A percentile compares a stretch with the other conserved stretches of the same genome.
These are phyloP conservation scores for Epichloe brachyelytri DNA, from an alignment of 2,329 filamentous ascomycete genomes.

Conservation along the genomic window DNA sequence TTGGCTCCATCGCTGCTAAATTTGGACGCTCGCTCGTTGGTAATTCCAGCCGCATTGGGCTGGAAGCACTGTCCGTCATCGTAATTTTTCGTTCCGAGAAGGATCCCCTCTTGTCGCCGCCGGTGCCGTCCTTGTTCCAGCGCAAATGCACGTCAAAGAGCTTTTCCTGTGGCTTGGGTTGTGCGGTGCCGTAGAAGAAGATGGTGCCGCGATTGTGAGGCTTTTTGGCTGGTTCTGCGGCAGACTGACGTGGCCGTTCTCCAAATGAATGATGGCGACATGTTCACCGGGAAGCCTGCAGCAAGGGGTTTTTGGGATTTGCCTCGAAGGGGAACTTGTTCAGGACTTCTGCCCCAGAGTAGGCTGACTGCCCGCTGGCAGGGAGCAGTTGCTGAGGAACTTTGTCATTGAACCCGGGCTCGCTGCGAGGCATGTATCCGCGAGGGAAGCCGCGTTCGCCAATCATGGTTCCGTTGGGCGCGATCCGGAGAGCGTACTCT, in stretches of 20 bases:
- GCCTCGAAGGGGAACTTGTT: constrained; percentile 22
- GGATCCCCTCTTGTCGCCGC: constrained; percentile 66
- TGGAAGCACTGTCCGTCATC: constrained; percentile 91
- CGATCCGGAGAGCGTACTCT: constrained; percentile 60
- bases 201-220: constrained; percentile 56
- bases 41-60: constrained; percentile 48
- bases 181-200: constrained; percentile 58
- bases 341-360: constrained; percentile 45
- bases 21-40: constrained; percentile 41
- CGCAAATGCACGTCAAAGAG: constrained; percentile 54
- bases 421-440: constrained; percentile 47
- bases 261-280: constrained; percentile 54
- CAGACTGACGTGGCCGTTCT: constrained; percentile 64
- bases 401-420: constrained; percentile 42
- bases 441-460: constrained; percentile 64
- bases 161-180: constrained; percentile 38
- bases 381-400: constrained; percentile 53
- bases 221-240: constrained; percentile 44
- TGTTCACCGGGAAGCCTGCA: constrained; percentile 50
- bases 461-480: constrained; percentile 59
- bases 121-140: constrained; percentile 71
- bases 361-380: constrained; percentile 45
- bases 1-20: constrained; percentile 40
- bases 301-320: constrained; percentile 44
- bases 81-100: constrained; percentile 67